A percentile compares a stretch with the other conserved stretches of the same genome.
Evolutionary conservation across 192 early-diverging fungal genomes (phyloP).

Genomic region (Globomyces pollinis-pini): DNA sequence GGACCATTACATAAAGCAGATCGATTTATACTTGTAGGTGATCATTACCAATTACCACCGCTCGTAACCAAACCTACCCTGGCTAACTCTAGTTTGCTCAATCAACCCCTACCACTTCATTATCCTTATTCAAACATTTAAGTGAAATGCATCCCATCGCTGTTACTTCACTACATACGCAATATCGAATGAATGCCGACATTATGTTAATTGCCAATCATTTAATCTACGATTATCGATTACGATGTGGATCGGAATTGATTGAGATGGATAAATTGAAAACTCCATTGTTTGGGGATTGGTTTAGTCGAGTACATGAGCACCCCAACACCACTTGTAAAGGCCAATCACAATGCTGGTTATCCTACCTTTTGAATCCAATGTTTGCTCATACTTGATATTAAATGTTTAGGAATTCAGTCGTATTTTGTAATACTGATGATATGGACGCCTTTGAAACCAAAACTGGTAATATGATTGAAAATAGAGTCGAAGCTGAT

Average conservation of each 20-base stretch:
- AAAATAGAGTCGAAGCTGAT: conserved; percentile 39
- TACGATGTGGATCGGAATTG: conserved; percentile 61
- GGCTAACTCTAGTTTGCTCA: neutral
- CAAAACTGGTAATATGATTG: conserved; percentile 52
- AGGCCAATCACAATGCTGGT: conserved; percentile 49
- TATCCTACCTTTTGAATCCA: conserved; percentile 57
- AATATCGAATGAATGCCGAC: conserved; percentile 91
- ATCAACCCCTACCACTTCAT: conserved; percentile 20
- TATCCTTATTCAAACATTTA: conserved; percentile 74
- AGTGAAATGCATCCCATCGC: conserved; percentile 75
- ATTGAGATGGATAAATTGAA: conserved; percentile 54
- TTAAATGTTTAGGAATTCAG: conserved; percentile 9
- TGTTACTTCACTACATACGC: conserved; percentile 63
- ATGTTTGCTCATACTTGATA: conserved; percentile 12
- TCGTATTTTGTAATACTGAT: conserved; percentile 82
- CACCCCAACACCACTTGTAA: neutral
- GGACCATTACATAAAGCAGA: conserved; percentile 76
- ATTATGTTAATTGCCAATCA: conserved; percentile 80
- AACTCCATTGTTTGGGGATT: conserved; percentile 20
- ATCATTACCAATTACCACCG: conserved; percentile 91
- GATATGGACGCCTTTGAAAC: conserved; percentile 53
- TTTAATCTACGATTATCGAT: conserved; percentile 70
- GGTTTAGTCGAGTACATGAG: conserved; percentile 1
- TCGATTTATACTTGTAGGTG: conserved; percentile 89
- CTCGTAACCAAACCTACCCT: conserved; percentile 44